Evolutionary conservation across 1,284 basidiomycete species (phyloP).

Genomic region (Apiotrichum sp.): DNA sequence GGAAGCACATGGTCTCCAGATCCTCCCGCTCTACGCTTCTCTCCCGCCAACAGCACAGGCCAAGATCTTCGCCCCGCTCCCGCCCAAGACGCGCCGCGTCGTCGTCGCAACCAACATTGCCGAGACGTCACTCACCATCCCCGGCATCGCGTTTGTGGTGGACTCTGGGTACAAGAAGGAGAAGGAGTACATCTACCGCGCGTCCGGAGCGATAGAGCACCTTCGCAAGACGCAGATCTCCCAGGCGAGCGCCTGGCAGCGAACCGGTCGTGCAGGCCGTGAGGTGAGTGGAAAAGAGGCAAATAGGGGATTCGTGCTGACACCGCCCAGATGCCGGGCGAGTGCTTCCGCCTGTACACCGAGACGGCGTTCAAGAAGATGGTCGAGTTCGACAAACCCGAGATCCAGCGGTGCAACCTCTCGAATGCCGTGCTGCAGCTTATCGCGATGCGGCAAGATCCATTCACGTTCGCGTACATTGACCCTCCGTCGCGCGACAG

Average conservation of each 20-base stretch:
- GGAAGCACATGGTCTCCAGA: constrained; percentile 57
- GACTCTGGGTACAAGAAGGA: constrained; percentile 95
- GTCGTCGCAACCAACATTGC: constrained; percentile 94
- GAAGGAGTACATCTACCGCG: constrained; percentile 69
- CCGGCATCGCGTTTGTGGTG: constrained; percentile 89
- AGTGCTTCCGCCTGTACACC: constrained; percentile 84
- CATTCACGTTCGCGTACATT: constrained; percentile 74
- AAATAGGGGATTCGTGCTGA: too few species aligned
- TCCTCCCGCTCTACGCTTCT: constrained; percentile 77
- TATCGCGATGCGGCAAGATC: constrained; percentile 71
- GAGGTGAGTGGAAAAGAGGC: constrained; percentile 46
- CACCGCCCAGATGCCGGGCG: constrained; percentile 56
- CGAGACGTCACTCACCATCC: constrained; percentile 97
- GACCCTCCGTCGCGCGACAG: constrained; percentile 66
- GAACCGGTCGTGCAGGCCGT: constrained; percentile 85
- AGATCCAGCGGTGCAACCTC: constrained; percentile 79
- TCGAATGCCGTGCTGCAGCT: constrained; percentile 76
- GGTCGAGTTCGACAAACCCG: constrained; percentile 65
- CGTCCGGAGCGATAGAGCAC: constrained; percentile 83
- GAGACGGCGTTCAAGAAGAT: constrained; percentile 66
- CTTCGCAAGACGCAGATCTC: constrained; percentile 75
- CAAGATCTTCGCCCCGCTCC: constrained; percentile 67
- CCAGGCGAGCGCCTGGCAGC: constrained; percentile 75
- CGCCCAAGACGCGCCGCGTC: constrained; percentile 71
- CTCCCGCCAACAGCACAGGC: constrained; percentile 71